Conservation (phyloP, 768 basidiomycete genomes). For the Austroboletus eburneus region DNA sequence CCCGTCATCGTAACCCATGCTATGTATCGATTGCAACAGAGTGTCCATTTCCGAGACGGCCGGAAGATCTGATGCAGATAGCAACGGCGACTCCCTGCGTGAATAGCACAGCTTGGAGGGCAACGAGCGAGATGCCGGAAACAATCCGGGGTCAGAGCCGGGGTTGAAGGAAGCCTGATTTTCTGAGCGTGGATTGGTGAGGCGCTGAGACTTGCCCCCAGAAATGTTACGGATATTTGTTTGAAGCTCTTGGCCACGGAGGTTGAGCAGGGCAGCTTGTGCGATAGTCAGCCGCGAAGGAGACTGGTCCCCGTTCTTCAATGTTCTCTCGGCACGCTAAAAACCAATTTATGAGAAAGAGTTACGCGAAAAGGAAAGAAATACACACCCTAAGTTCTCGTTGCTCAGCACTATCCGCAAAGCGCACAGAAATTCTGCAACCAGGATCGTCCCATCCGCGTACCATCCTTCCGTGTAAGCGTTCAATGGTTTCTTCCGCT, state of each 20-base stretch:
- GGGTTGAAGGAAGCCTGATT: slow-evolving; percentile 3
- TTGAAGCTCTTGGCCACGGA: slow-evolving; percentile 60
- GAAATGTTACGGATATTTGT: slow-evolving; percentile 3
- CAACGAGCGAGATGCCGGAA: slow-evolving; percentile 18
- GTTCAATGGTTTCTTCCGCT: slow-evolving; percentile 74
- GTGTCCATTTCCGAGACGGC: slow-evolving; percentile 39
- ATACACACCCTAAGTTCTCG: slow-evolving; percentile 65
- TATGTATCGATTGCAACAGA: slow-evolving; percentile 35
- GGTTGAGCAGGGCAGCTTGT: slow-evolving; percentile 71
- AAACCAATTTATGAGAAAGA: slow-evolving; percentile 4
- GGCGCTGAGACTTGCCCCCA: slow-evolving; percentile 10
- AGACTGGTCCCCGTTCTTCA: slow-evolving; percentile 59
- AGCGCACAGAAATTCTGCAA: slow-evolving; percentile 73
- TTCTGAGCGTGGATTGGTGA: slow-evolving; percentile 3
- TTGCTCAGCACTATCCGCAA: slow-evolving; percentile 76
- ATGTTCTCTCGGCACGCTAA: slow-evolving; percentile 58
- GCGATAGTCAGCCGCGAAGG: slow-evolving; percentile 70
- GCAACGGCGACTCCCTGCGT: slow-evolving; percentile 14
- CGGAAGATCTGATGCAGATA: slow-evolving; percentile 11
- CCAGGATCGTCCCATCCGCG: slow-evolving; percentile 75
- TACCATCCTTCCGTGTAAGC: slow-evolving; percentile 76
- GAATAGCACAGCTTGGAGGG: slow-evolving; percentile 19
- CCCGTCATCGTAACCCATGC: slow-evolving; percentile 17
- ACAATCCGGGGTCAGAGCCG: background rate
- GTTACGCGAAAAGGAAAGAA: background rate